These are phyloP conservation scores for Ampelocalamus luodianensis DNA, from an alignment of 176 grass and related monocot species.

Conservation along the genomic window DNA sequence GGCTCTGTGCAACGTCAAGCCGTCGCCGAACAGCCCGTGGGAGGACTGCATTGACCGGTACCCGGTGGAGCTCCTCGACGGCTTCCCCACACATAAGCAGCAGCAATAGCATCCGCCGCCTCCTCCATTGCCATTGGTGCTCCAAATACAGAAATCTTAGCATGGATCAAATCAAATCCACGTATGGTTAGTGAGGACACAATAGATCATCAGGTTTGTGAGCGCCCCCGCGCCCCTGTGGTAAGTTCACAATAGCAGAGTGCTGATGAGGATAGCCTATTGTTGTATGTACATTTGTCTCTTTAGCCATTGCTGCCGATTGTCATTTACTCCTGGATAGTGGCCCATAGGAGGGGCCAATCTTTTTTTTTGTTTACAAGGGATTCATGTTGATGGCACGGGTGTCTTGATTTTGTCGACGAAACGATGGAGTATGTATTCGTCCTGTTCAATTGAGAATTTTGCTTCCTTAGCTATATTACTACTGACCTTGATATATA, in stretches of 20 bases:
- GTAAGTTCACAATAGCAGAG: conserved; percentile 49
- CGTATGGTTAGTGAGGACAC: conserved; percentile 25
- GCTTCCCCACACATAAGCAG: conserved; percentile 46
- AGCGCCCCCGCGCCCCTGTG: background rate
- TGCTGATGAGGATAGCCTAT: conserved; percentile 26
- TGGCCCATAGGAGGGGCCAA: conserved; percentile 38
- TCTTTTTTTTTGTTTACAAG: conserved; percentile 14
- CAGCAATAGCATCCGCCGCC: conserved; percentile 43
- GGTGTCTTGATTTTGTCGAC: conserved; percentile 31
- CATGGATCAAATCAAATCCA: conserved; percentile 41
- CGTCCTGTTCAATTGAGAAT: conserved; percentile 35
- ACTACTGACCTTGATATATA: background rate
- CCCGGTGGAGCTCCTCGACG: conserved; percentile 80
- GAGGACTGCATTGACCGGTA: conserved; percentile 77
- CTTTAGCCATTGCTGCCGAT: conserved; percentile 38
- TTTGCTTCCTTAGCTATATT: background rate
- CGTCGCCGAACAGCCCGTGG: conserved; percentile 69
- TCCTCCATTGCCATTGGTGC: background rate
- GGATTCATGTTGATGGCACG: conserved; percentile 32
- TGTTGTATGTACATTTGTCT: conserved; percentile 47
- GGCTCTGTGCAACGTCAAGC: conserved; percentile 70
- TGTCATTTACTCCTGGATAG: conserved; percentile 34
- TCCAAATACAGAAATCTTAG: conserved; percentile 16
- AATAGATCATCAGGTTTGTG: conserved; percentile 36
- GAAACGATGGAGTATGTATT: conserved; percentile 1